A percentile compares a stretch with the other conserved stretches of the same genome.
phyloP scores from a whole-genome alignment of 192 early-diverging fungal species.

The Mortierella claussenii region DNA sequence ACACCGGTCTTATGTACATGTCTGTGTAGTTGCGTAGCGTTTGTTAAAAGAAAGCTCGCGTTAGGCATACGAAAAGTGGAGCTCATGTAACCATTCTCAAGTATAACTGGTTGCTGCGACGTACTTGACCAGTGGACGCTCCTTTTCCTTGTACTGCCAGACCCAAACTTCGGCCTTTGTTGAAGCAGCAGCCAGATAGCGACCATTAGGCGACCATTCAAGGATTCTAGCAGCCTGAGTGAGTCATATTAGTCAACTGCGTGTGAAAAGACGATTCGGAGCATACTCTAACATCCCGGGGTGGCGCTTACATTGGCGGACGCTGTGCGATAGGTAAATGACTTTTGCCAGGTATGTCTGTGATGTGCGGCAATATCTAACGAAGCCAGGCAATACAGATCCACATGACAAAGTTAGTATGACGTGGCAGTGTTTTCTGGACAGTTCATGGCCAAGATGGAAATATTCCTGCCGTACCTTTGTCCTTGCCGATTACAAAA shows the following conservation, averaged over 20 bases:
- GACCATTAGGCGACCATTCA: slow-evolving; percentile 74
- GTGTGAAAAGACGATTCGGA: too few species aligned
- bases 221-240: slow-evolving; percentile 58
- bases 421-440: neutral
- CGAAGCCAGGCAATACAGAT: neutral
- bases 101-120: too few species aligned
- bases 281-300: too few species aligned
- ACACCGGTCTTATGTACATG: slow-evolving; percentile 53
- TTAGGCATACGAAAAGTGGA: too few species aligned
- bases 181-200: slow-evolving; percentile 65
- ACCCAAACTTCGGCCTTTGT: slow-evolving; percentile 62
- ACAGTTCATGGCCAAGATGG: neutral
- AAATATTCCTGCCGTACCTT: slow-evolving; percentile 9
- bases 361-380: slow-evolving; percentile 38
- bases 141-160: slow-evolving; percentile 72
- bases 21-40: neutral
- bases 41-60: too few species aligned
- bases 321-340: slow-evolving; percentile 33
- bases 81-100: too few species aligned
- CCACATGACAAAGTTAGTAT: neutral
- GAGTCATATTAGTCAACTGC: too few species aligned
- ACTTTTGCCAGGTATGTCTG: slow-evolving; percentile 42
- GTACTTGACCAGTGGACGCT: slow-evolving; percentile 39
- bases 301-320: slow-evolving; percentile 17
- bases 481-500: slow-evolving; percentile 41